phyloP scores from a whole-genome alignment of 257 asterid genomes.

The Jasminum sambac region DNA sequence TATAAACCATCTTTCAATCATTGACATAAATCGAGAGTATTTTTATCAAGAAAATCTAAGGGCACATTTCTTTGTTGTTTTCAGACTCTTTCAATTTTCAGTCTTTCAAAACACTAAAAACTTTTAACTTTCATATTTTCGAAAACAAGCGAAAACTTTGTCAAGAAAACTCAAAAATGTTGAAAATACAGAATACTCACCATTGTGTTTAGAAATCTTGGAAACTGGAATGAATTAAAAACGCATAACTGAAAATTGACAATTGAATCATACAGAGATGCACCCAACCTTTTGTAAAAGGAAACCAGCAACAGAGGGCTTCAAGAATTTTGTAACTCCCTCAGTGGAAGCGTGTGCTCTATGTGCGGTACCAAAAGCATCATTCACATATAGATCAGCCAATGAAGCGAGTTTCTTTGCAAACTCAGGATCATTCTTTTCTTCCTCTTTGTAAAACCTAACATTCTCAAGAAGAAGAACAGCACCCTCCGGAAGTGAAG shows the following conservation, averaged over 20 bases:
- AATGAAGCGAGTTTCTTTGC: conserved; percentile 85
- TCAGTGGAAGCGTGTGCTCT: conserved; percentile 94
- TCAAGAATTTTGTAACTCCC: conserved; percentile 84
- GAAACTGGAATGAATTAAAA: too few relatives aligned
- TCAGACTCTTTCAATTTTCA: too few relatives aligned
- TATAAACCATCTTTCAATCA: background rate
- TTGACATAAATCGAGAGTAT: background rate
- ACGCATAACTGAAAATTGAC: too few relatives aligned
- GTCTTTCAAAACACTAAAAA: too few relatives aligned
- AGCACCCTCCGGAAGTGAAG: conserved; percentile 66
- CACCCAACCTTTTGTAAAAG: conserved; percentile 67
- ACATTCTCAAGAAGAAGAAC: conserved; percentile 88
- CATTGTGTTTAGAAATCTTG: too few relatives aligned
- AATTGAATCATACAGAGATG: too few relatives aligned
- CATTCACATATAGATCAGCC: conserved; percentile 83
- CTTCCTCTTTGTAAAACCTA: conserved; percentile 92
- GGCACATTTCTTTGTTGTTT: too few relatives aligned
- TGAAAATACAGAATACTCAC: too few relatives aligned
- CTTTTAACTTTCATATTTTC: too few relatives aligned
- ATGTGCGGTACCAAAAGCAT: conserved; percentile 93
- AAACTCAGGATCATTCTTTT: conserved; percentile 83
- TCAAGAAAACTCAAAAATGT: too few relatives aligned
- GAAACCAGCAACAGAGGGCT: conserved; percentile 92
- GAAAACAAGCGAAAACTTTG: too few relatives aligned
- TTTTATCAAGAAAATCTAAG: conserved; percentile 19